Conservation (phyloP, 2,329 filamentous ascomycete genomes). For the Hypoxylon rubiginosum region DNA sequence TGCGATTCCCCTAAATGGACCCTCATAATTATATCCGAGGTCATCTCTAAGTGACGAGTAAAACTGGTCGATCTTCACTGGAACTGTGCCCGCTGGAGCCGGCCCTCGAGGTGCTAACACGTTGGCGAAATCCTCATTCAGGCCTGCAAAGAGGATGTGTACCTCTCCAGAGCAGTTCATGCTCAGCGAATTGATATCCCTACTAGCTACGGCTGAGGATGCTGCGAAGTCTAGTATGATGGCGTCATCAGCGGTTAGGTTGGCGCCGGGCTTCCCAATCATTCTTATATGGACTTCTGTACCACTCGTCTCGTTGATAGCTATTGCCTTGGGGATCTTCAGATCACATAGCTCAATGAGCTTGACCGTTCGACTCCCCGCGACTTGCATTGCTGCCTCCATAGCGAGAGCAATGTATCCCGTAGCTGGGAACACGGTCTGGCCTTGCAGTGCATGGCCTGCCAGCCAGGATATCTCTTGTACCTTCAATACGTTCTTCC, state of each 20-base stretch:
- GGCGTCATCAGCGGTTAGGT: not conserved
- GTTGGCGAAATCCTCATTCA: not conserved
- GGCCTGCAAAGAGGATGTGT: not conserved
- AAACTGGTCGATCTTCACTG: not conserved
- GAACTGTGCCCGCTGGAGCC: not conserved
- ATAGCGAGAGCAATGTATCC: conserved; percentile 10
- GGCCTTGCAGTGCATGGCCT: conserved; percentile 18
- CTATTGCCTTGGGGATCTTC: not conserved
- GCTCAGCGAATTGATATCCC: not conserved
- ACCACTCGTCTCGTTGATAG: not conserved
- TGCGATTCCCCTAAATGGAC: not conserved
- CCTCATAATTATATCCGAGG: conserved; percentile 4
- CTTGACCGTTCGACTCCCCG: not conserved
- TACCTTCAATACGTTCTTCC: conserved; percentile 17
- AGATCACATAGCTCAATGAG: not conserved
- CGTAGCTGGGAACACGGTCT: conserved; percentile 19
- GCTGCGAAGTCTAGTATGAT: not conserved
- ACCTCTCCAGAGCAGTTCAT: not conserved
- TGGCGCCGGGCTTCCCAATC: not conserved
- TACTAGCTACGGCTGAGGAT: not conserved
- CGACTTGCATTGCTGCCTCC: not conserved
- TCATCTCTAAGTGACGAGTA: conserved; percentile 6
- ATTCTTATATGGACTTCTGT: not conserved
- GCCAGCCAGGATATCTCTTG: conserved; percentile 20
- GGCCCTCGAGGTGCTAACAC: not conserved